phyloP scores from a whole-genome alignment of 306 rosid genomes.

The Arachis hypogaea region DNA sequence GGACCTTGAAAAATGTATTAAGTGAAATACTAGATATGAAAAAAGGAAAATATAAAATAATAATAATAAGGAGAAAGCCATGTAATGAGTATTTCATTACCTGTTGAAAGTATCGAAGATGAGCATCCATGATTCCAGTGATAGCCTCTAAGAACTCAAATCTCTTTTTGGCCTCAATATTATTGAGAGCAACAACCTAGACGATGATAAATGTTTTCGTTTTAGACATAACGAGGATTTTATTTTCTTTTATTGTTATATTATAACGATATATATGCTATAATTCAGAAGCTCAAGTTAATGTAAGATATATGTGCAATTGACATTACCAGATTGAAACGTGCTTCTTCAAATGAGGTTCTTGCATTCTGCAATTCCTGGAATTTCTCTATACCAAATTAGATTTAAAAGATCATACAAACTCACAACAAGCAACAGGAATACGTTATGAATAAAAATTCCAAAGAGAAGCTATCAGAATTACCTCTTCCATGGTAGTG shows the following conservation, averaged over 20 bases:
- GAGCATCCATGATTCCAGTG: slow-evolving; percentile 81
- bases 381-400: slow-evolving; percentile 68
- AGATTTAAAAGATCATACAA: slow-evolving; percentile 56
- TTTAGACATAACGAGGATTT: too few relatives aligned
- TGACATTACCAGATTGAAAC: slow-evolving; percentile 76
- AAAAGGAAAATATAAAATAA: too few relatives aligned
- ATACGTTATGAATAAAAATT: slow-evolving; percentile 27
- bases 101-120: slow-evolving; percentile 86
- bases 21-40: slow-evolving; percentile 23
- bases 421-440: slow-evolving; percentile 43
- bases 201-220: slow-evolving; percentile 12
- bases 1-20: slow-evolving; percentile 24
- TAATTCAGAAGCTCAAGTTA: slow-evolving; percentile 12
- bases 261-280: slow-evolving; percentile 27
- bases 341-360: slow-evolving; percentile 75
- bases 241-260: too few relatives aligned
- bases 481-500: slow-evolving; percentile 68
- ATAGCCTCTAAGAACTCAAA: slow-evolving; percentile 77
- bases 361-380: slow-evolving; percentile 81
- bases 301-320: slow-evolving; percentile 20
- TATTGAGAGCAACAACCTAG: slow-evolving; percentile 68
- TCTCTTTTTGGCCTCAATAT: slow-evolving; percentile 69
- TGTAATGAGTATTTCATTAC: slow-evolving; percentile 43
- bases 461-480: slow-evolving; percentile 31
- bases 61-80: neutral